A percentile compares a stretch with the other conserved stretches of the same genome.
phyloP scores from a whole-genome alignment of 768 basidiomycete species.

The Mycena galericulata region DNA sequence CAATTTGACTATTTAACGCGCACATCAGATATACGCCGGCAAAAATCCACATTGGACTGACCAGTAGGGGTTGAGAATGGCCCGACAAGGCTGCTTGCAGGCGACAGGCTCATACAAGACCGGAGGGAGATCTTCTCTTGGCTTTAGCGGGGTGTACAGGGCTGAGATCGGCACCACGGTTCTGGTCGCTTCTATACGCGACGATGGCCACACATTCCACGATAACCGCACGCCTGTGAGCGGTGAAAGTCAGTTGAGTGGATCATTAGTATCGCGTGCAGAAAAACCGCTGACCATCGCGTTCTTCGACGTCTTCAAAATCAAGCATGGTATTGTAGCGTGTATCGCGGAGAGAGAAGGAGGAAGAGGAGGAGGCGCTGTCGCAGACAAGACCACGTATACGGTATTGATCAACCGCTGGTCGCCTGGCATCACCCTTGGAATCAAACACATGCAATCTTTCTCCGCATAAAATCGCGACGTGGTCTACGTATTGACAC shows the following conservation, averaged over 20 bases:
- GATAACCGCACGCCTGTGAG: slow-evolving; percentile 88
- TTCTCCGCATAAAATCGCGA: too few relatives aligned
- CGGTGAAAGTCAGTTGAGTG: not conserved
- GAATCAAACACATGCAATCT: too few relatives aligned
- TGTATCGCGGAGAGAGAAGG: slow-evolving; percentile 46
- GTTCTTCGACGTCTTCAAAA: slow-evolving; percentile 97
- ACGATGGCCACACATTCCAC: slow-evolving; percentile 99
- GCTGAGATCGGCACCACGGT: slow-evolving; percentile 99
- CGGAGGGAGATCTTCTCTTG: slow-evolving; percentile 93
- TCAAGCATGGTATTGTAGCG: slow-evolving; percentile 67
- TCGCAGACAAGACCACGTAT: slow-evolving; percentile 50
- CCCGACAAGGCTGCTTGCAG: slow-evolving; percentile 97
- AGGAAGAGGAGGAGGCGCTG: slow-evolving; percentile 49
- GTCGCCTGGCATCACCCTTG: too few relatives aligned
- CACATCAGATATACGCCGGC: not conserved
- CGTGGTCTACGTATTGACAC: too few relatives aligned
- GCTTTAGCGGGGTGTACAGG: slow-evolving; percentile 94
- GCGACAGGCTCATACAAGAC: slow-evolving; percentile 98
- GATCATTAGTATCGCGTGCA: not conserved
- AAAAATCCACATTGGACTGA: slow-evolving; percentile 48
- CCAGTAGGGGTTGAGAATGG: slow-evolving; percentile 98
- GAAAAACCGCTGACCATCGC: slow-evolving; percentile 77
- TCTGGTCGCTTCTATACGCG: slow-evolving; percentile 96
- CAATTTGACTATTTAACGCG: slow-evolving; percentile 82
- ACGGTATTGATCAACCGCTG: slow-evolving; percentile 21